phyloP scores from a whole-genome alignment of 2,329 filamentous ascomycete genomes.

The Hypoxylon sp. region DNA sequence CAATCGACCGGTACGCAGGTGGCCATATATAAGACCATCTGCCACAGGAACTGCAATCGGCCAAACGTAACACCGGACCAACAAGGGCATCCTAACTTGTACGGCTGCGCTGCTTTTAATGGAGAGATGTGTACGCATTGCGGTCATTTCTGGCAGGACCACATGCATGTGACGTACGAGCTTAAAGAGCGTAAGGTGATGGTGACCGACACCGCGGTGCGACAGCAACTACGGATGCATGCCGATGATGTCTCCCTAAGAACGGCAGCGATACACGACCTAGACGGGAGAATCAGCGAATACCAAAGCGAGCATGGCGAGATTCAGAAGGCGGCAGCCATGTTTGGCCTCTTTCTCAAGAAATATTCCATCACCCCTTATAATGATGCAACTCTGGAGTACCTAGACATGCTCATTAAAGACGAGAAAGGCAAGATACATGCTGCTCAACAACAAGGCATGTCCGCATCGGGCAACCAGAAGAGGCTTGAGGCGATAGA shows the following conservation, averaged over 20 bases:
- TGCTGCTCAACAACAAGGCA: background rate
- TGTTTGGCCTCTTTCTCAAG: constrained; percentile 59
- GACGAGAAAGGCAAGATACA: constrained; percentile 49
- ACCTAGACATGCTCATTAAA: constrained; percentile 58
- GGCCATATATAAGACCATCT: constrained; percentile 2
- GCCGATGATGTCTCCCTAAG: background rate
- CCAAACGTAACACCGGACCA: constrained; percentile 1
- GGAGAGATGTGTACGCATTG: constrained; percentile 42
- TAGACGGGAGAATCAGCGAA: constrained; percentile 47
- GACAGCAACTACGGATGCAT: constrained; percentile 21
- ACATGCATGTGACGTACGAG: constrained; percentile 56
- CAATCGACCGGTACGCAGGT: background rate
- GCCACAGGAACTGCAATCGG: background rate
- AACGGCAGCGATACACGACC: background rate
- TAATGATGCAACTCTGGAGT: constrained; percentile 58
- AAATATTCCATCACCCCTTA: constrained; percentile 57
- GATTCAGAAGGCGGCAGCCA: constrained; percentile 55
- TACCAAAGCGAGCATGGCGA: constrained; percentile 53
- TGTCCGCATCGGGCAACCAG: background rate
- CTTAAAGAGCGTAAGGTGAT: constrained; percentile 46
- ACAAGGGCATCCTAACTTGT: background rate
- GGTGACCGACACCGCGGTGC: constrained; percentile 49
- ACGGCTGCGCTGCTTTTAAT: background rate
- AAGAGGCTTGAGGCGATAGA: background rate
- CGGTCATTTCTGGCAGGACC: constrained; percentile 56